These are phyloP conservation scores for Lagenidium giganteum DNA, from an alignment of 352 stramenopile genomes.

Conservation along the genomic window DNA sequence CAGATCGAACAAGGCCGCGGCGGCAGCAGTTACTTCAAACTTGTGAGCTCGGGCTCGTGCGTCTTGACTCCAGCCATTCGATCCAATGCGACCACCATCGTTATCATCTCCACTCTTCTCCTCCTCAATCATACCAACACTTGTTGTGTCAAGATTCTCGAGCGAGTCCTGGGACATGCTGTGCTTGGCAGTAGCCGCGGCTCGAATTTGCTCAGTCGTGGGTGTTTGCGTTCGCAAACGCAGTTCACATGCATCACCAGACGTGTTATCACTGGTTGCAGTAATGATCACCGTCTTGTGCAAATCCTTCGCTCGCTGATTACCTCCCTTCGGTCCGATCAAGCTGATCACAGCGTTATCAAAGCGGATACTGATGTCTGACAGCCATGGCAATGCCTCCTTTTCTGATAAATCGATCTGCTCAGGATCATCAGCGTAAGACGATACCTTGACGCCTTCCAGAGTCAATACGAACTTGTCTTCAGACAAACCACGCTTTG, in stretches of 20 bases:
- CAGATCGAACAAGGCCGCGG: slow-evolving; percentile 50
- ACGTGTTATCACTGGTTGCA: slow-evolving; percentile 12
- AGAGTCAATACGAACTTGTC: slow-evolving; percentile 69
- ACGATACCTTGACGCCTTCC: slow-evolving; percentile 54
- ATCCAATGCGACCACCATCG: slow-evolving; percentile 65
- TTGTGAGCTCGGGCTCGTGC: slow-evolving; percentile 48
- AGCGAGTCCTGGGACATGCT: slow-evolving; percentile 66
- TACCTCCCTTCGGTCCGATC: slow-evolving; percentile 39
- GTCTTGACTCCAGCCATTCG: slow-evolving; percentile 80
- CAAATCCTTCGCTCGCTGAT: slow-evolving; percentile 40
- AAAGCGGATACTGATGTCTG: slow-evolving; percentile 61
- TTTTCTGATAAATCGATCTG: not conserved
- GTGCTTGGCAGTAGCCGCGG: slow-evolving; percentile 33
- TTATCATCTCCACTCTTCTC: slow-evolving; percentile 70
- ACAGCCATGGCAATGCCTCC: slow-evolving; percentile 46
- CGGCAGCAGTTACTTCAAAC: slow-evolving; percentile 52
- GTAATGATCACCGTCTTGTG: slow-evolving; percentile 28
- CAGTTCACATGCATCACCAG: slow-evolving; percentile 16
- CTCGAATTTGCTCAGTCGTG: slow-evolving; percentile 14
- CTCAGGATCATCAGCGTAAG: slow-evolving; percentile 10
- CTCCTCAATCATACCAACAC: slow-evolving; percentile 19
- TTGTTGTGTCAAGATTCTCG: slow-evolving; percentile 38
- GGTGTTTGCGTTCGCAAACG: slow-evolving; percentile 19
- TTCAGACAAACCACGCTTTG: slow-evolving; percentile 76
- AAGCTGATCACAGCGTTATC: slow-evolving; percentile 40